phyloP scores from a whole-genome alignment of 148 eudicot species.

The Polygonum maritimum region DNA sequence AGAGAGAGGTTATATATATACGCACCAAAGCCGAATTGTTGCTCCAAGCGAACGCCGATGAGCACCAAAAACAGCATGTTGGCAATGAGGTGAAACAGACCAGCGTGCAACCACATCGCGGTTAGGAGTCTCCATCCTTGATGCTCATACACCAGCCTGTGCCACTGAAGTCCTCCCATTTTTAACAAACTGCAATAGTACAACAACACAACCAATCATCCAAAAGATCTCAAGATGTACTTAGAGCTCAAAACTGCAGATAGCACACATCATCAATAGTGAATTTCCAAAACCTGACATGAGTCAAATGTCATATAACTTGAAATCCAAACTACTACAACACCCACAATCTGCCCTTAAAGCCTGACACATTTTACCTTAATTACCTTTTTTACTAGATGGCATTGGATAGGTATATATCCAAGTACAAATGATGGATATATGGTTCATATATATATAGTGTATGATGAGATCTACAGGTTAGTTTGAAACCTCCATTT shows the following conservation, averaged over 20 bases:
- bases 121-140: constrained; percentile 84
- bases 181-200: constrained; percentile 47
- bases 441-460: too few relatives aligned
- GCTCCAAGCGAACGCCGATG: constrained; percentile 91
- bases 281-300: not conserved
- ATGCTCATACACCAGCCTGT: constrained; percentile 55
- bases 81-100: constrained; percentile 72
- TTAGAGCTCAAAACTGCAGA: not conserved
- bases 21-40: constrained; percentile 86
- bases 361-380: not conserved
- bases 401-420: too few relatives aligned
- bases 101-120: constrained; percentile 94
- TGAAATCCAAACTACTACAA: too few relatives aligned
- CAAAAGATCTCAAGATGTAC: too few relatives aligned
- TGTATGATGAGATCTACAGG: not conserved
- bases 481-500: not conserved
- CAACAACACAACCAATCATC: not conserved
- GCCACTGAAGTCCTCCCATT: constrained; percentile 73
- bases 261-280: not conserved
- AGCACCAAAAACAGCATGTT: constrained; percentile 84
- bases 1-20: too few relatives aligned
- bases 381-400: too few relatives aligned
- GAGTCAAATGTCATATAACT: too few relatives aligned
- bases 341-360: too few relatives aligned
- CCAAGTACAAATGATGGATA: too few relatives aligned